Percentiles rank a stretch among this genome's conserved stretches.
These are phyloP conservation scores for Botrytis aclada DNA, from an alignment of 2,329 filamentous ascomycete genomes.

Conservation along the genomic window DNA sequence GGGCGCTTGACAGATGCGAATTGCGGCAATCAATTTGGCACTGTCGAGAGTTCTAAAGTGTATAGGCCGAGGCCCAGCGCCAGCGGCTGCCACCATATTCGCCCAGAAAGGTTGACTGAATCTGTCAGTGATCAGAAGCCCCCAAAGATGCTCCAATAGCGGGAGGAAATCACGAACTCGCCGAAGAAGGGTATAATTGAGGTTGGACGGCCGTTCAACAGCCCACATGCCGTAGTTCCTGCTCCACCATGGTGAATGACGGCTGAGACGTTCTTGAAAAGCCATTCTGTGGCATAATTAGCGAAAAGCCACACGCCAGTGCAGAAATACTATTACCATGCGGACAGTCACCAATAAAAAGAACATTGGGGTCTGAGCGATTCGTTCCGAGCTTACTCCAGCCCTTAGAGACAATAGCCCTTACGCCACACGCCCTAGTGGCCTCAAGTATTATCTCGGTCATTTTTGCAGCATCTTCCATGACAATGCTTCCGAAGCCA, in stretches of 20 bases:
- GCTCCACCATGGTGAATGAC: not conserved
- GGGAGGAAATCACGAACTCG: not conserved
- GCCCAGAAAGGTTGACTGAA: no score
- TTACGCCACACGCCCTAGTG: not conserved
- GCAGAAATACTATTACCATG: not conserved
- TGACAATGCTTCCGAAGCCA: not conserved
- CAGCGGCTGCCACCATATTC: no score
- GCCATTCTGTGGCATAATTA: not conserved
- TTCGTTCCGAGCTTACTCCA: not conserved
- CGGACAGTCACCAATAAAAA: not conserved
- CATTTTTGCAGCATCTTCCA: not conserved
- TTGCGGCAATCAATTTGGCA: no score
- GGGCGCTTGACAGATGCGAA: no score
- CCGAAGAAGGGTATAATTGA: not conserved
- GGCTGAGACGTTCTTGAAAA: not conserved
- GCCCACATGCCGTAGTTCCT: no score
- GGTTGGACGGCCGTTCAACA: no score
- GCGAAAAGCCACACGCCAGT: not conserved
- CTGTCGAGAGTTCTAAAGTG: no score
- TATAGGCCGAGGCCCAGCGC: no score
- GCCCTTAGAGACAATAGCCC: not conserved
- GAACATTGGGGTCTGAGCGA: not conserved
- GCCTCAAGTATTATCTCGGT: not conserved
- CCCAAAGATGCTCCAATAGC: not conserved
- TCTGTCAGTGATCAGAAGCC: not conserved